Evolutionary conservation across 805 yeast species (phyloP), one percentile per base, ranked within the genome.

Genomic region (Sugiyamaella boreocaroliniensis): DNA sequence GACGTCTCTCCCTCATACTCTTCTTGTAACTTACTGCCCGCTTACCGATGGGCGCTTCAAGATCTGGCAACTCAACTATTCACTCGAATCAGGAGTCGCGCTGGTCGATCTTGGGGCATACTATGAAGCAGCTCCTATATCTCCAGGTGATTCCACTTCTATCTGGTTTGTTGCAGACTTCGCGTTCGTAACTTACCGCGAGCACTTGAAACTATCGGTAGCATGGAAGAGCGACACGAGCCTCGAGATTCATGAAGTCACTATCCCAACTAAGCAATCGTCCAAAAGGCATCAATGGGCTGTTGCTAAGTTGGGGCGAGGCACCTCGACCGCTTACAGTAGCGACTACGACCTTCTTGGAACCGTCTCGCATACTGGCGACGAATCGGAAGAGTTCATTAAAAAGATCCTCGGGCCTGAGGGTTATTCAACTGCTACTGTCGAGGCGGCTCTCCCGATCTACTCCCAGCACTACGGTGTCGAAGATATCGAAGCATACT

Each of bases 171-270:
- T 79, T 44, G 73, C 76, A 53, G 82, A 79, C 57, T 74, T 72
- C 57, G 63, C 67, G 52, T 58, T 78, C 22, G 52, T 59, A 2
- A 52, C 51, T 7, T n/a, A 51, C 1, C 44, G 45, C 6, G 47
- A 53, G 3, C 51, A 57, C 40, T 51, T 74, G 18, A 68, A 69
- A 43, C 55, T 78, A 2, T 68, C 74, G 63, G 70, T 74, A 0
- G 67, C 83, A 34, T 82, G 87, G 86, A 84, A 83, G 61, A 79
- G 86, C 58, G 83, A 83, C 56, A 74, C 79, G 1, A 73, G 78
- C 1, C 76, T 82, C 12, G 67, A 74, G 42, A 57, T 79, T n/a
- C 73, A 74, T 11, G 26, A 48, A 10, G 29, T 41, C 37, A 14
- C 20, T 37, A 32, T 53, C 10, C 51, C 51, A 14, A 42, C 47